These are phyloP conservation scores for Cyberlindnera japonica DNA, from an alignment of 805 yeast species.

Conservation along the genomic window DNA sequence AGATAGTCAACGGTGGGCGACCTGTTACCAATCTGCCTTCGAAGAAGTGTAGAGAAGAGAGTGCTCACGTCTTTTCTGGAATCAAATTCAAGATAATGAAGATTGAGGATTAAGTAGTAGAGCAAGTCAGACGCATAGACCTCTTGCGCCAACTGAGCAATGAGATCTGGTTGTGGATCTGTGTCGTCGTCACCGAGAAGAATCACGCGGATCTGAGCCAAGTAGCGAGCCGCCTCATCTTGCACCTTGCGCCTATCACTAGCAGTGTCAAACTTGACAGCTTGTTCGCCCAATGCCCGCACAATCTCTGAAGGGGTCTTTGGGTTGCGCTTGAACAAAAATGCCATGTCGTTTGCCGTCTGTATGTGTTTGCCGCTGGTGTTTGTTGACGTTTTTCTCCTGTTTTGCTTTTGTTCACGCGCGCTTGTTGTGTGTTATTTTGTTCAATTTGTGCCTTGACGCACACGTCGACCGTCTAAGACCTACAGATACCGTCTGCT, in stretches of 20 bases:
- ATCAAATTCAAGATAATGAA: conserved; percentile 79
- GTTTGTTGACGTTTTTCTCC: conserved; percentile 1
- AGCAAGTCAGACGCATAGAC: conserved; percentile 70
- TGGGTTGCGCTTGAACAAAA: conserved; percentile 85
- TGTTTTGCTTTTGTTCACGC: background rate
- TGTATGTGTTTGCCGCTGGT: background rate
- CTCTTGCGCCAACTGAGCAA: conserved; percentile 75
- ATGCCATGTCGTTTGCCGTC: conserved; percentile 36
- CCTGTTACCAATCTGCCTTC: conserved; percentile 71
- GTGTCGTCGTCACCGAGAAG: conserved; percentile 67
- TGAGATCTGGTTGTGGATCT: conserved; percentile 47
- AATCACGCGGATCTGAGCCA: conserved; percentile 60
- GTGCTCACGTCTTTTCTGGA: conserved; percentile 78
- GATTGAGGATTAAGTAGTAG: conserved; percentile 51
- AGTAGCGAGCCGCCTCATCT: conserved; percentile 68
- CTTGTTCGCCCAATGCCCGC: conserved; percentile 68
- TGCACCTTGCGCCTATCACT: conserved; percentile 44
- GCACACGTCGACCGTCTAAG: too few species aligned
- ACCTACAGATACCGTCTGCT: too few species aligned
- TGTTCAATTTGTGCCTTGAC: too few species aligned
- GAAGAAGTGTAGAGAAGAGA: conserved; percentile 69
- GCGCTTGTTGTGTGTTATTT: too few species aligned
- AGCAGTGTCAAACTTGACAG: conserved; percentile 46
- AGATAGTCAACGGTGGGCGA: conserved; percentile 88
- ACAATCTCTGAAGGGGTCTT: conserved; percentile 86